A percentile compares a stretch with the other conserved stretches of the same genome.
phyloP scores from a whole-genome alignment of 2,329 filamentous ascomycete species.

The Cercospora berteroae region DNA sequence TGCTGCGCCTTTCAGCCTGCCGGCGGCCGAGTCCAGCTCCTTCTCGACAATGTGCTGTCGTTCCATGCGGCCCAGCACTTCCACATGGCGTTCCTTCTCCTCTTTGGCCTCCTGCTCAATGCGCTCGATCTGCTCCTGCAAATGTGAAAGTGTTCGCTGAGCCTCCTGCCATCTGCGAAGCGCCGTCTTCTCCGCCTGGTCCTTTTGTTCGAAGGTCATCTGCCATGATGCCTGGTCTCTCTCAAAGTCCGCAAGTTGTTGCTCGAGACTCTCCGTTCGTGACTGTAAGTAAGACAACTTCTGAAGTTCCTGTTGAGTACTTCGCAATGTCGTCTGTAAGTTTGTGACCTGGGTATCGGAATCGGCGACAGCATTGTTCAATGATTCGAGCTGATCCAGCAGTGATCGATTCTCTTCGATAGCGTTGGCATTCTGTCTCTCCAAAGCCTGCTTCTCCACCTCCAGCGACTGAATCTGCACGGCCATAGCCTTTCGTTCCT shows the following conservation, averaged over 20 bases:
- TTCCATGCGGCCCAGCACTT: conserved; percentile 80
- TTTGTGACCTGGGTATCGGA: conserved; percentile 77
- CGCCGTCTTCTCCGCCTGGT: conserved; percentile 74
- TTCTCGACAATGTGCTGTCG: conserved; percentile 77
- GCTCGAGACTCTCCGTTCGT: conserved; percentile 75
- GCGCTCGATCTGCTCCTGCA: conserved; percentile 83
- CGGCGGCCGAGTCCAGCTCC: conserved; percentile 75
- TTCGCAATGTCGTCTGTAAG: conserved; percentile 72
- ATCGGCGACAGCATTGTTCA: conserved; percentile 76
- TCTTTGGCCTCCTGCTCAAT: conserved; percentile 81
- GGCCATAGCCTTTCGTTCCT: conserved; percentile 72
- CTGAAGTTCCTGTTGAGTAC: conserved; percentile 73
- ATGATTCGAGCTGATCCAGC: conserved; percentile 76
- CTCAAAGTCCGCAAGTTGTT: conserved; percentile 75
- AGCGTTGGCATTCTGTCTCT: conserved; percentile 71
- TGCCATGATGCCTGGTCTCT: conserved; percentile 75
- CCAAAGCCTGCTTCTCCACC: conserved; percentile 64
- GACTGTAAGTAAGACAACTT: conserved; percentile 70
- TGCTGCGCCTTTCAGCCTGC: conserved; percentile 76
- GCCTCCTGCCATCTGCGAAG: conserved; percentile 82
- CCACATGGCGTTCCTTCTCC: conserved; percentile 76
- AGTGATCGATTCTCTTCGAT: conserved; percentile 81
- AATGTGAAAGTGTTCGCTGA: conserved; percentile 70
- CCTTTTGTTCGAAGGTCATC: conserved; percentile 62
- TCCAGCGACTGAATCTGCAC: conserved; percentile 74